phyloP scores from a whole-genome alignment of 1,284 basidiomycete genomes.

The Ceratobasidium sp. region DNA sequence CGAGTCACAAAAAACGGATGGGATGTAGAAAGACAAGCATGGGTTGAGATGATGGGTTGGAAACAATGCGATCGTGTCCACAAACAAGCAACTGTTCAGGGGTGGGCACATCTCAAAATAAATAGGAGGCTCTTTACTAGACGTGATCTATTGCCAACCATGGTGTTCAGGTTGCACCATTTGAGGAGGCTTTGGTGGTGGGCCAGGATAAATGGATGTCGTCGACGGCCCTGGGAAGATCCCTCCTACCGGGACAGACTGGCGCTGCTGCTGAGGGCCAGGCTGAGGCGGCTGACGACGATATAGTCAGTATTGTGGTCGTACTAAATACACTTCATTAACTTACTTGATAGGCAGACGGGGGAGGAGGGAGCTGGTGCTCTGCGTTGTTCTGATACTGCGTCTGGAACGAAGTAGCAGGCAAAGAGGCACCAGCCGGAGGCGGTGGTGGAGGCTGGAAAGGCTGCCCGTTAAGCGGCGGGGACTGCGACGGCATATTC shows the following conservation, averaged over 20 bases:
- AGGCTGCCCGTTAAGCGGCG: slow-evolving; percentile 46
- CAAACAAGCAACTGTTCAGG: slow-evolving; percentile 14
- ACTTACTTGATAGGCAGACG: slow-evolving; percentile 34
- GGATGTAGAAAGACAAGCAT: not conserved
- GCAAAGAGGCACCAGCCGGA: slow-evolving; percentile 48
- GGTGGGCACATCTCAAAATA: slow-evolving; percentile 11
- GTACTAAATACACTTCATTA: not conserved
- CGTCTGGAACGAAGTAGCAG: slow-evolving; percentile 30
- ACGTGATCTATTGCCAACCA: slow-evolving; percentile 30
- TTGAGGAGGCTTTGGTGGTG: slow-evolving; percentile 36
- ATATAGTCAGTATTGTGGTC: not conserved
- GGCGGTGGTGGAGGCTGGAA: slow-evolving; percentile 53
- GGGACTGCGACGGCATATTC: slow-evolving; percentile 8
- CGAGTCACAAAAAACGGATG: not conserved
- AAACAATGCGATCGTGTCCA: slow-evolving; percentile 17
- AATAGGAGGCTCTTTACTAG: slow-evolving; percentile 8
- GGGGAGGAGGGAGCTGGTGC: slow-evolving; percentile 24
- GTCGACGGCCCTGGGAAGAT: slow-evolving; percentile 35
- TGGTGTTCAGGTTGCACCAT: slow-evolving; percentile 30
- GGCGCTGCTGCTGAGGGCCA: slow-evolving; percentile 17
- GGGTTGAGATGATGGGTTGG: not conserved
- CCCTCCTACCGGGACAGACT: slow-evolving; percentile 32
- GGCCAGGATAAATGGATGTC: slow-evolving; percentile 27
- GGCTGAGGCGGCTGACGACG: not conserved
- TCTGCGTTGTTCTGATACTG: slow-evolving; percentile 28